Base-by-base conservation (phyloP, 768 basidiomycete species). In the Leccinum boreale region DNA sequence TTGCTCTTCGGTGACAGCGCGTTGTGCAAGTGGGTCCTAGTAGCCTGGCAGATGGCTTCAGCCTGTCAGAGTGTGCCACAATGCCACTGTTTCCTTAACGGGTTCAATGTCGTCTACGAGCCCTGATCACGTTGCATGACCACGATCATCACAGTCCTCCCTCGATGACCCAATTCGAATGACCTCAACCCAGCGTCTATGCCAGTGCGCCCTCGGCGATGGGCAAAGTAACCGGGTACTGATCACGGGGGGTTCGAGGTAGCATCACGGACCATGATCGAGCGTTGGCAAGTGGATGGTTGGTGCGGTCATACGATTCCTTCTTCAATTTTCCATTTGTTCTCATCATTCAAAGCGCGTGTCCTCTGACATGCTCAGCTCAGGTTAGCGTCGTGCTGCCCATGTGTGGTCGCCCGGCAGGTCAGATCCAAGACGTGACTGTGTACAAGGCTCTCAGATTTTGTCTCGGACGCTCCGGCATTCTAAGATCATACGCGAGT, bases 181-280 rank as follows among this genome's bases (percentile, higher is more conserved):
- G 39, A 39, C 9, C n/a, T 39, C 39, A 39, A 0, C 17, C 9
- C 19, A 49, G 54, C 55, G 53, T 59, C 26, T 56, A 52, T 39
- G 9, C 17, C 15, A 35, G 4, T 5, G n/a, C 39, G 35, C 5
- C 3, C 26, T 23, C 62, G 61, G 62, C 1, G 1, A 23, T 33
- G 59, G 67, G 64, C 9, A 50, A 50, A 51, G 7, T 61, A 1
- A 45, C 66, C 66, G 58, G 58, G 24, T 8, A 26, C 33, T 17
- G 19, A 2, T 61, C 47, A 23, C 49, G 26, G 47, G 14, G 26
- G 50, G 52, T 28, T 26, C 1, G 12, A 2, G 2, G 26, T 31
- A 29, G 15, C 23, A 49, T 29, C 35, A 21, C 15, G 42, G 53
- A 54, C 36, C 46, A 7, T 12, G 51, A 59, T 52, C 23, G 15